Percentiles rank a stretch among this genome's conserved stretches.
These are phyloP conservation scores for Nakazawaea populi DNA, from an alignment of 805 yeast genomes.

Conservation along the genomic window DNA sequence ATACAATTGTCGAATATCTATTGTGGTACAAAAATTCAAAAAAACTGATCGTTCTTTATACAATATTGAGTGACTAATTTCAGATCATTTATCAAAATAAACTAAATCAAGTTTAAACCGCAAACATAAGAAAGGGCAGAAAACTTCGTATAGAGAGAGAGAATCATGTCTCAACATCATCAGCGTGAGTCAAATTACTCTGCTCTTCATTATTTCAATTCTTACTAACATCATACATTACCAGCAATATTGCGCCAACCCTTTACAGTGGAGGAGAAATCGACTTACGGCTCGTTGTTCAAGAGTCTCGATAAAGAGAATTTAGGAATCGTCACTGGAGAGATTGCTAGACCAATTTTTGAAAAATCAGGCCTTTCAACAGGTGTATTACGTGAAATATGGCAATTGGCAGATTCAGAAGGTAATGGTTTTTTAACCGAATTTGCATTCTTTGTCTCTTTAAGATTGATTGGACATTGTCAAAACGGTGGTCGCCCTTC, in stretches of 20 bases:
- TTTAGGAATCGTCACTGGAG: slow-evolving; percentile 83
- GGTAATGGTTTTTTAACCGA: slow-evolving; percentile 81
- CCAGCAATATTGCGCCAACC: slow-evolving; percentile 17
- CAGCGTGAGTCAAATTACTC: background rate
- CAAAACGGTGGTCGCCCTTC: slow-evolving; percentile 65
- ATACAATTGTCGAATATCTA: too few species aligned
- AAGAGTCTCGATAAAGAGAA: slow-evolving; percentile 72
- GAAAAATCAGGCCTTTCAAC: slow-evolving; percentile 84
- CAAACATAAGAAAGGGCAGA: too few species aligned
- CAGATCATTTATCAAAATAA: too few species aligned
- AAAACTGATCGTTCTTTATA: too few species aligned
- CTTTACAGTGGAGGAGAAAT: slow-evolving; percentile 71
- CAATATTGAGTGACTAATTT: too few species aligned
- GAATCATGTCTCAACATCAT: slow-evolving; percentile 1
- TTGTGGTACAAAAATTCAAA: too few species aligned
- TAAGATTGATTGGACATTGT: slow-evolving; percentile 84
- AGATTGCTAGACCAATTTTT: slow-evolving; percentile 72
- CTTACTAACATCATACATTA: background rate
- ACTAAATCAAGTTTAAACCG: too few species aligned
- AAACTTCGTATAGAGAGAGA: background rate
- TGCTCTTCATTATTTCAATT: too few species aligned
- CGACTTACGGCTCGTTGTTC: slow-evolving; percentile 69
- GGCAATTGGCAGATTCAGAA: slow-evolving; percentile 91
- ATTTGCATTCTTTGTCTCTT: slow-evolving; percentile 75
- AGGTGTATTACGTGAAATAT: slow-evolving; percentile 74